Percentiles rank a stretch among this genome's conserved stretches.
These are phyloP conservation scores for Serendipita sp. DNA, from an alignment of 768 basidiomycete species.

Conservation along the genomic window DNA sequence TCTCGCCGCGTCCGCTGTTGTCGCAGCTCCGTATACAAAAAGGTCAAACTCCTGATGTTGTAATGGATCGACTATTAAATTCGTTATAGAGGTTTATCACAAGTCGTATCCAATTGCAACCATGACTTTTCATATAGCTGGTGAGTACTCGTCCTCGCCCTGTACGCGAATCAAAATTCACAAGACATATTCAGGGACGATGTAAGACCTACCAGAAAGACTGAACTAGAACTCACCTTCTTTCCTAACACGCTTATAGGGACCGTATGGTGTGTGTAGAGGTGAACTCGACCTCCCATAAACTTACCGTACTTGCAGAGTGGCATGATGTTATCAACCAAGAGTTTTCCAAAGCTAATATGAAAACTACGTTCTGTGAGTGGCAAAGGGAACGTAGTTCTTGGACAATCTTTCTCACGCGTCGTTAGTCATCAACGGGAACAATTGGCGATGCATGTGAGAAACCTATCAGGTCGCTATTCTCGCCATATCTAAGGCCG, in stretches of 20 bases:
- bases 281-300: neutral
- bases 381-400: neutral
- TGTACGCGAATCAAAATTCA: neutral
- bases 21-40: neutral
- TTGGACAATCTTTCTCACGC: neutral
- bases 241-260: no score
- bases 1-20: neutral
- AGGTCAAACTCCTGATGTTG: neutral
- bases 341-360: neutral
- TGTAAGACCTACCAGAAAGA: neutral
- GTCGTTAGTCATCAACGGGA: no score
- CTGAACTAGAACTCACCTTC: neutral
- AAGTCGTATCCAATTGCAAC: neutral
- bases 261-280: neutral
- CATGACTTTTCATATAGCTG: neutral
- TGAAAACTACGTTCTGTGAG: neutral
- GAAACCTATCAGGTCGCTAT: no score
- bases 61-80: neutral
- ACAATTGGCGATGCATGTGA: no score
- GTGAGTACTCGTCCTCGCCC: neutral
- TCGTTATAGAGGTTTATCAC: neutral
- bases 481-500: neutral
- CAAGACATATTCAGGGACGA: neutral
- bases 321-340: neutral
- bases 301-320: neutral